A percentile compares a stretch with the other conserved stretches of the same genome.
These are phyloP conservation scores for Dothideomycetes sp. DNA, from an alignment of 2,329 filamentous ascomycete species.

Conservation along the genomic window DNA sequence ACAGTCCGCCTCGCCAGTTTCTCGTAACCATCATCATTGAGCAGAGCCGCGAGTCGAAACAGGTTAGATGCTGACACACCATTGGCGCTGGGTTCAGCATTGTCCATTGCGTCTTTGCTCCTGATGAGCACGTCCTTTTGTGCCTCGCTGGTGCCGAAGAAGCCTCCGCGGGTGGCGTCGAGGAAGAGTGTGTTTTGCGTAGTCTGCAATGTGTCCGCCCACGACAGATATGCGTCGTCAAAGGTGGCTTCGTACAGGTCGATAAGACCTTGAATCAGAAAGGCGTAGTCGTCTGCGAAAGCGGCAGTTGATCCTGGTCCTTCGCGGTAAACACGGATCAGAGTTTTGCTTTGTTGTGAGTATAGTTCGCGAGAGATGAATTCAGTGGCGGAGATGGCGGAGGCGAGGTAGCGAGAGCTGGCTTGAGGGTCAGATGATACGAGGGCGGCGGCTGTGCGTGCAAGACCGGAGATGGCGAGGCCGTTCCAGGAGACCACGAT, in stretches of 20 bases:
- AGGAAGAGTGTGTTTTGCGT: constrained; percentile 69
- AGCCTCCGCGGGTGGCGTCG: constrained; percentile 50
- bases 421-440: constrained; percentile 42
- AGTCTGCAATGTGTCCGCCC: constrained; percentile 72
- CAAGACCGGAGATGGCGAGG: constrained; percentile 72
- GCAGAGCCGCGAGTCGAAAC: constrained; percentile 62
- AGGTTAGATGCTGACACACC: constrained; percentile 78
- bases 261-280: constrained; percentile 70
- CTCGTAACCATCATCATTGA: constrained; percentile 55
- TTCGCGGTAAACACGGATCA: constrained; percentile 67
- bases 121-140: constrained; percentile 67
- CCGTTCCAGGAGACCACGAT: constrained; percentile 83
- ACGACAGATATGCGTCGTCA: constrained; percentile 63
- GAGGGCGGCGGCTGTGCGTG: constrained; percentile 62
- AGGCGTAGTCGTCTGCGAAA: constrained; percentile 93
- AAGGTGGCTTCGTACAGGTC: constrained; percentile 77
- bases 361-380: constrained; percentile 70
- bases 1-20: constrained; percentile 61
- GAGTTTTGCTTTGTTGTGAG: too few species aligned
- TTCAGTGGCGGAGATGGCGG: constrained; percentile 55
- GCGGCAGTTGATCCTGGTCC: constrained; percentile 54
- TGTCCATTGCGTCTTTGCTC: constrained; percentile 92
- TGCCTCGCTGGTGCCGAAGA: constrained; percentile 58
- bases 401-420: constrained; percentile 41
- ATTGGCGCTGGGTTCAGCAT: constrained; percentile 80